Evolutionary conservation across 1,284 basidiomycete species (phyloP), one percentile per base, ranked within the genome.

Genomic region (Gomphus bonarii): DNA sequence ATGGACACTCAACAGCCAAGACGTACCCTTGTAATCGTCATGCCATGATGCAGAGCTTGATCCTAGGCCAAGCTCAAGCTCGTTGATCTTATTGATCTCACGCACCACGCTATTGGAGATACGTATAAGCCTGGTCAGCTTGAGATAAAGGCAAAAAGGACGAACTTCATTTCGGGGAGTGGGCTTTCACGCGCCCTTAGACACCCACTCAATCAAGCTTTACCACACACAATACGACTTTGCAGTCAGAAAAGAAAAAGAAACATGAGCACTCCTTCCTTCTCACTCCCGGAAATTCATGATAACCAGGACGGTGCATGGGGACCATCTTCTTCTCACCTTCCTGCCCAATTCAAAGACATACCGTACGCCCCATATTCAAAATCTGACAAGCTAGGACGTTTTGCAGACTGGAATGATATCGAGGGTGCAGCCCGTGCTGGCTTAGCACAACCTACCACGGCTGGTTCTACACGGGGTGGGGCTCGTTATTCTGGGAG

Each of bases 371-470:
- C 95, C 1, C 95, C 94, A 4, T 98, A 92, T 77, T 93, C 93
- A 72, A 98, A 98, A 82, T 88, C 91, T 57, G 95, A 99, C 79
- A 98, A 97, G 73, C 85, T 99, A 60, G 93, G 92, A 58, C 88
- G 95, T 60, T 92, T 99, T 68, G 95, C 95, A 59, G 95, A 99
- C 76, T 99, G 95, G 95, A 95, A 92, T 70, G 86, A 91, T 68
- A 69, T 80, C 31, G 78, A 85, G 30, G 69, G 76, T 52, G 85
- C 87, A 63, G 69, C 68, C 30, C 61, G 66, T 31, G 64, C 66
- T 31, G 77, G 72, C 54, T 68, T 76, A 46, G 82, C 82, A 44
- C 66, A 72, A 46, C 71, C 80, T 28, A 68, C 72, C 31, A 70
- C 77, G 28, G 77, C 80, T 61, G 64, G 61, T 16, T 74, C 72